phyloP scores from a whole-genome alignment of 495 filamentous ascomycete species.

The Aspergillus sclerotiicarbonarius region DNA sequence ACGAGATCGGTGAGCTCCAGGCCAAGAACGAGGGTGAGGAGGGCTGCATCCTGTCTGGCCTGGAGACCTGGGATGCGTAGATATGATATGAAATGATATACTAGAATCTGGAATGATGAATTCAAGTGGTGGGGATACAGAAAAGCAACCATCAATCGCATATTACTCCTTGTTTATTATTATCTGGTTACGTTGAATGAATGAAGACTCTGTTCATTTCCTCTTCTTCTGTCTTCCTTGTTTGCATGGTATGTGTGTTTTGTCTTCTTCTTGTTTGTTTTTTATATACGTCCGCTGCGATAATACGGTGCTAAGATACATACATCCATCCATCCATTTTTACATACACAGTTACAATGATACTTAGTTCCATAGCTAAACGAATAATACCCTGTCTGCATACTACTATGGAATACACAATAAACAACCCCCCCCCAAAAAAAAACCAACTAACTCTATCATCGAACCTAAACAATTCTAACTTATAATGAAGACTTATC shows the following conservation, averaged over 20 bases:
- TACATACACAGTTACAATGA: no score
- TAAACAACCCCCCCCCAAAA: no score
- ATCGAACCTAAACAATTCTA: no score
- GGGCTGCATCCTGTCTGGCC: constrained; percentile 65
- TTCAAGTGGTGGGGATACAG: no score
- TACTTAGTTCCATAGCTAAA: no score
- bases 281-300: background rate
- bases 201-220: constrained; percentile 6
- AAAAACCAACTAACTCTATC: no score
- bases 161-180: constrained; percentile 4
- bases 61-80: constrained; percentile 66
- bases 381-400: no score
- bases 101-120: background rate
- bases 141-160: background rate
- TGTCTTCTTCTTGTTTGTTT: background rate
- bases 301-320: no score
- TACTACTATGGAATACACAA: no score
- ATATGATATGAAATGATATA: constrained; percentile 6
- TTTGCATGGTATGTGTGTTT: background rate
- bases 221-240: background rate
- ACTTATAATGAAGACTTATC: no score
- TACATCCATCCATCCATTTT: no score
- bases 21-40: constrained; percentile 49
- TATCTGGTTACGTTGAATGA: background rate
- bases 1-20: constrained; percentile 67